phyloP scores from a whole-genome alignment of 2,329 filamentous ascomycete species.

The Myrmaecium sp. region DNA sequence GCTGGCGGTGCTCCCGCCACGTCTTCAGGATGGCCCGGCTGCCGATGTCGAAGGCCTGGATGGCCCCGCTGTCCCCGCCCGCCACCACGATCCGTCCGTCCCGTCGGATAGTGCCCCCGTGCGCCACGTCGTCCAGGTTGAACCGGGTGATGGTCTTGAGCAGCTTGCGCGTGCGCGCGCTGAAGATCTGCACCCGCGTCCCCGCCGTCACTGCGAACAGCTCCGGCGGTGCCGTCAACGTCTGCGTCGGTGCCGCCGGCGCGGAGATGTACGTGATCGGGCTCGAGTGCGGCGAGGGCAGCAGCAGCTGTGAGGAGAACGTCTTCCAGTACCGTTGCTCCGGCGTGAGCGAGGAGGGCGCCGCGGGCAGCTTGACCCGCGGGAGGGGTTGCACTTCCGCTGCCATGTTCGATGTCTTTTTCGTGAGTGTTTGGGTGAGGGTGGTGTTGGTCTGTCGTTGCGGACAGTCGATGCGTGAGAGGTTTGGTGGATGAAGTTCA shows the following conservation, averaged over 20 bases:
- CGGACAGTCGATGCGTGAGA: no score
- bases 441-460: no score
- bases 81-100: constrained; percentile 83
- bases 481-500: no score
- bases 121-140: constrained; percentile 59
- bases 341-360: constrained; percentile 66
- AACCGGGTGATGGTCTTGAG: constrained; percentile 91
- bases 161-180: constrained; percentile 75
- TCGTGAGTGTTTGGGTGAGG: no score
- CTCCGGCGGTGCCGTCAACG: constrained; percentile 31
- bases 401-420: no score
- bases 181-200: constrained; percentile 85
- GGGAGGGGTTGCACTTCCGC: constrained; percentile 68
- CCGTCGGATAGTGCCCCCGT: constrained; percentile 71
- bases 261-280: constrained; percentile 82
- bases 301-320: constrained; percentile 79
- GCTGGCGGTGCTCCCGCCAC: constrained; percentile 87
- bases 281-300: constrained; percentile 79
- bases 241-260: constrained; percentile 27
- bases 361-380: constrained; percentile 66
- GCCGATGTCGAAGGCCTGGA: constrained; percentile 88
- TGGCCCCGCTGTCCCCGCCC: constrained; percentile 76
- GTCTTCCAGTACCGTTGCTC: constrained; percentile 95
- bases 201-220: constrained; percentile 90
- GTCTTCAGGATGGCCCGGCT: constrained; percentile 87